Base-by-base conservation (phyloP, 768 basidiomycete species). In the Dioszegia hungarica region DNA sequence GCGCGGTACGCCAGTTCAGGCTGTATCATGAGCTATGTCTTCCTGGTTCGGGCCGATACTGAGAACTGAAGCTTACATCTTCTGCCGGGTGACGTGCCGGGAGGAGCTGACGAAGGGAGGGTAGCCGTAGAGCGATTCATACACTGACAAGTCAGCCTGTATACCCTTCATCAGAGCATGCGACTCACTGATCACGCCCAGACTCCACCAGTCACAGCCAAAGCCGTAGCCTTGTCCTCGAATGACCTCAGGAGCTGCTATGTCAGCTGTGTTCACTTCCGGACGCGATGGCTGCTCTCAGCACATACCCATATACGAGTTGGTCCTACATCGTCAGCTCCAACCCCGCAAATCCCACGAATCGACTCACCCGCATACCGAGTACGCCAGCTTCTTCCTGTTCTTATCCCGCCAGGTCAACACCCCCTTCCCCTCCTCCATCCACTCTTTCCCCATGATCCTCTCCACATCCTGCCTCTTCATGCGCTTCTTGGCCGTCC, bases 141-240 rank as follows among this genome's bases (percentile, higher is more conserved):
- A 97, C 85, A 91, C 74, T 73, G 52, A 9, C 3, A n/a, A n/a
- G 14, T 31, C 19, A 45, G 37, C 44, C 5, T 9, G 6, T 14
- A 24, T 22, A 14, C 20, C 17, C n/a, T 22, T 36, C 14, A 4
- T 15, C 14, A 12, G 22, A 8, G 27, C 28, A n/a, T 14, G 17
- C 24, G 11, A 56, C 70, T 49, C 48, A 73, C 74, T 89, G 74
- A 99, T 97, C 53, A 95, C 88, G 12, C 92, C 93, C 43, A 97
- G 82, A 78, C 88, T 90, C 94, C 94, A 99, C 92, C 92, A 98
- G 73, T 98, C 94, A 73, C 91, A 94, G 33, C 87, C 88, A 77
- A 89, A 93, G 36, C 87, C 85, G 77, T 98, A 97, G 24, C 92
- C 93, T 71, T 68, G 61, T 0, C 78, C 77, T 5, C 78, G 59